Conservation (phyloP, 2,329 filamentous ascomycete genomes). For the Pezicula rhizophila region DNA sequence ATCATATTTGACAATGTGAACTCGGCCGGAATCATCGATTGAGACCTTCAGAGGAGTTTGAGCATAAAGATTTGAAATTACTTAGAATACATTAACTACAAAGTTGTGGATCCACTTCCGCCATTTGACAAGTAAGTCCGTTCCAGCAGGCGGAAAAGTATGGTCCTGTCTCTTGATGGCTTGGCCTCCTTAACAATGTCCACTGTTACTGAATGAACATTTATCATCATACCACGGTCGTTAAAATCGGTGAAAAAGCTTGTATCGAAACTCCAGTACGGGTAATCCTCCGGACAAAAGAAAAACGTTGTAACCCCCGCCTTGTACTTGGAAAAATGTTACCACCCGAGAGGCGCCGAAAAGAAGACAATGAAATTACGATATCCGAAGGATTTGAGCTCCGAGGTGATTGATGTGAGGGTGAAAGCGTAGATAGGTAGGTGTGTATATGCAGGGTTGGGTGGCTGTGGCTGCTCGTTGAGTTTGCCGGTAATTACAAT, state of each 20-base stretch:
- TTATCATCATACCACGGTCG: background rate
- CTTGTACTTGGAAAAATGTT: background rate
- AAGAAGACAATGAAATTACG: background rate
- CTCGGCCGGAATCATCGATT: too few relatives aligned
- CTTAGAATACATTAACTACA: constrained; percentile 20
- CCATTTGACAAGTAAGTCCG: background rate
- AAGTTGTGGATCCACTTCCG: background rate
- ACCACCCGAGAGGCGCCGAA: background rate
- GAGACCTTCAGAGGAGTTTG: too few relatives aligned
- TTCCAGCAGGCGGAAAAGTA: background rate
- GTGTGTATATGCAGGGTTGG: background rate
- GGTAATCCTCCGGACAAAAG: background rate
- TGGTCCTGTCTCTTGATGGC: background rate
- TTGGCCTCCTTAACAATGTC: background rate
- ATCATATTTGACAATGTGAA: too few relatives aligned
- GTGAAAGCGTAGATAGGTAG: background rate
- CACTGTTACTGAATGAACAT: too few relatives aligned
- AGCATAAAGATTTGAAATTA: constrained; percentile 14
- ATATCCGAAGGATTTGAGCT: background rate
- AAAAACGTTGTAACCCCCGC: background rate
- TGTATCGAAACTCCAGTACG: background rate
- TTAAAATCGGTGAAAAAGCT: background rate
- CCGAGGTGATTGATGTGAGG: background rate
- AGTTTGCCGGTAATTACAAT: background rate
- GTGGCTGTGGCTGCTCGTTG: background rate